Base-by-base conservation (phyloP, 169 alveolate genomes). In the Plasmodium coatneyi region DNA sequence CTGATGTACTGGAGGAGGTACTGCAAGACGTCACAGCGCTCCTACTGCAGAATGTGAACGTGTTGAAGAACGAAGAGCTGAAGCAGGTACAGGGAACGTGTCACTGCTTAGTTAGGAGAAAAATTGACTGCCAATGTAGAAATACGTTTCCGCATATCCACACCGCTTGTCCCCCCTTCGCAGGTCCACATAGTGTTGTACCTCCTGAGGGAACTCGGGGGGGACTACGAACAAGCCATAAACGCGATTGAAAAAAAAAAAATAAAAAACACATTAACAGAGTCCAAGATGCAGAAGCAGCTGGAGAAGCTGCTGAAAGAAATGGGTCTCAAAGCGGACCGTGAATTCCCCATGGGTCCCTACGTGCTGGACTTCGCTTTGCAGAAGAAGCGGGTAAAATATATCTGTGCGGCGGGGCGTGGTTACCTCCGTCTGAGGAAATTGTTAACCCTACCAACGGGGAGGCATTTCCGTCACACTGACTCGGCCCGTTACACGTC, bases 211-310 rank as follows among this genome's bases (percentile, higher is more conserved):
- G 82, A 41, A 14, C n/a, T 36, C 12, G 90, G 41, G 36, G 76
- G 80, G 28, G 71, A 89, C 22, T 89, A 28, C 46, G 78, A 89
- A 39, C 83, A 80, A 12, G 90, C 90, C 28, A 89, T 79, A 78
- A 36, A 89, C 30, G 19, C 3, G 4, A 9, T 89, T 16, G 94
- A 89, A 80, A 78, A 60, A 16, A 89, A 89, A 32, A 89, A 89
- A 39, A 89, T 89, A 60, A 89, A 79, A 76, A 80, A 71, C 41
- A 89, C 90, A 19, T 52, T 89, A 39, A 89, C 94, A 14, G 84
- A 66, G 25, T 89, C 94, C 28, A 89, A 89, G 54, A 89, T 89
- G 39, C 94, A 89, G 28, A 84, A 89, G 22, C 94, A 89, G 49
- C 30, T 89, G 14, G 94, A 56, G 12, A 76, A 60, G 43, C 25